A percentile compares a stretch with the other conserved stretches of the same genome.
These are phyloP conservation scores for Hygrocybe coccinea DNA, from an alignment of 768 basidiomycete species.

Conservation along the genomic window DNA sequence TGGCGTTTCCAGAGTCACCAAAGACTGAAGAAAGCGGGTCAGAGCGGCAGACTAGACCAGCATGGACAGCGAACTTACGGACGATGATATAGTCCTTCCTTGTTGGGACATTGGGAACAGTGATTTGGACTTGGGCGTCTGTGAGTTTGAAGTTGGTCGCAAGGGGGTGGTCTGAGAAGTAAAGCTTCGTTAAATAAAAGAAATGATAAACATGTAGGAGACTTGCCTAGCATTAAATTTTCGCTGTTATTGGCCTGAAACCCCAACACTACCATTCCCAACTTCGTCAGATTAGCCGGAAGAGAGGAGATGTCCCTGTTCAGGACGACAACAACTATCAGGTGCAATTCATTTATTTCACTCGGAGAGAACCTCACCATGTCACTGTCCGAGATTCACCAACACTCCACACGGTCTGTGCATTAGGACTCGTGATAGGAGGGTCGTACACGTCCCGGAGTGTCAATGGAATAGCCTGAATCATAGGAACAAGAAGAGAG, in stretches of 20 bases:
- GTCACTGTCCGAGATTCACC: constrained; percentile 46
- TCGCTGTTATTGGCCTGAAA: constrained; percentile 41
- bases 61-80: constrained; percentile 40
- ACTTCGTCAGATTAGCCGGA: constrained; percentile 45
- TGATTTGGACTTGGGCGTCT: constrained; percentile 44
- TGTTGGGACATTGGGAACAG: constrained; percentile 45
- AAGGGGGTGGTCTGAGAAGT: constrained; percentile 48
- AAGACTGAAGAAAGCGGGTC: constrained; percentile 40
- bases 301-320: constrained; percentile 48
- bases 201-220: neutral
- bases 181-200: neutral
- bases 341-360: neutral
- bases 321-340: too few species aligned
- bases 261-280: constrained; percentile 51
- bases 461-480: constrained; percentile 36
- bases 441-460: constrained; percentile 47
- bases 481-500: constrained; percentile 26
- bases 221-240: constrained; percentile 52
- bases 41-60: neutral
- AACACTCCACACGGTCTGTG: constrained; percentile 45
- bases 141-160: constrained; percentile 51
- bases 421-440: constrained; percentile 44
- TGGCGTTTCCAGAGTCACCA: constrained; percentile 64
- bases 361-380: constrained; percentile 37
- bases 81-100: constrained; percentile 55